These are phyloP conservation scores for Hyphopichia fennica DNA, from an alignment of 1,139 yeast species.

Conservation along the genomic window DNA sequence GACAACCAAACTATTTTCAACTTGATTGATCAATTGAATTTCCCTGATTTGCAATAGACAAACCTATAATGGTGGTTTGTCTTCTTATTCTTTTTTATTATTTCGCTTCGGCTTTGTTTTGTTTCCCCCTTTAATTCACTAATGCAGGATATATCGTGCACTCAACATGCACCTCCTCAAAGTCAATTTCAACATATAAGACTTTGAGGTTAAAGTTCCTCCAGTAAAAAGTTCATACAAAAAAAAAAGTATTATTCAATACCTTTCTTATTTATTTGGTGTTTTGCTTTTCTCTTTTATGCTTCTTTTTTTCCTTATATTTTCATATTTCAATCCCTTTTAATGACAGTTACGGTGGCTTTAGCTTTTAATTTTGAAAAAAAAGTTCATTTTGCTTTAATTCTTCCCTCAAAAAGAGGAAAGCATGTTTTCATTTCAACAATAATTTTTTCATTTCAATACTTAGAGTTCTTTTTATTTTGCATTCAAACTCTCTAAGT, in stretches of 20 bases:
- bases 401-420: not conserved
- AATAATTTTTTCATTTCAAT: conserved; percentile 11
- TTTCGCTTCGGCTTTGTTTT: conserved; percentile 4
- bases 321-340: too few relatives aligned
- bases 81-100: conserved; percentile 4
- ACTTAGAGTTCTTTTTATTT: too few relatives aligned
- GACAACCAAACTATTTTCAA: conserved; percentile 50
- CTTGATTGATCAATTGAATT: conserved; percentile 29
- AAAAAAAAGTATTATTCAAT: not conserved
- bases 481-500: too few relatives aligned
- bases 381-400: conserved; percentile 11
- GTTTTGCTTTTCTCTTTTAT: not conserved
- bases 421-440: conserved; percentile 21
- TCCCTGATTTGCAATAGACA: conserved; percentile 14
- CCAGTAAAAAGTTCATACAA: not conserved
- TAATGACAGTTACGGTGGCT: conserved; percentile 16
- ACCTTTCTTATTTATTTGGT: not conserved
- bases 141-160: conserved; percentile 28
- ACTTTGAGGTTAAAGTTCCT: not conserved
- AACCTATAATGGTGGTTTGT: too few relatives aligned
- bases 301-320: conserved; percentile 2
- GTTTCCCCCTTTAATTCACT: conserved; percentile 18
- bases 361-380: conserved; percentile 13
- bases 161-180: conserved; percentile 26
- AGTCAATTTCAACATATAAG: conserved; percentile 17